Base-by-base conservation (phyloP, 306 rosid species). In the Phaseolus lunatus region DNA sequence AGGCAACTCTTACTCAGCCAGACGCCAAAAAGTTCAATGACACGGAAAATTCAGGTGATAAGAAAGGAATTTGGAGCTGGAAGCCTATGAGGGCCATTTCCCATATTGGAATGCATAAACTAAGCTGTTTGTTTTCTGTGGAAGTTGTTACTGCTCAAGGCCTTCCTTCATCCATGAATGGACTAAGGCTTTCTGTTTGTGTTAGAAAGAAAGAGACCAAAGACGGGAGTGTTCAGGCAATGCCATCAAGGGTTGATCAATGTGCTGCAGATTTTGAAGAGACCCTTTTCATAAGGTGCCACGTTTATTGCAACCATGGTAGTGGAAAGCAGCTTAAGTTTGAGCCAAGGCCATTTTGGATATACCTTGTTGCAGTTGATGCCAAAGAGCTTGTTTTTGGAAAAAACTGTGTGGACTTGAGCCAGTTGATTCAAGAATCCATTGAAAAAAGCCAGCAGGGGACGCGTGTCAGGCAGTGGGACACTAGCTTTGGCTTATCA, bases 251-350 rank as follows among this genome's bases (percentile, higher is more conserved):
- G 67, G 97, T 90, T 45, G 70, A 89, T 6, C 93, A 92, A 70
- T 96, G 97, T 65, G 92, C 91, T 74, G 97, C 92, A 59, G 98
- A 95, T 79, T 95, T 95, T 22, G 98, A 92, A 71, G 98, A 95
- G 89, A 95, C 97, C 10, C 79, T 95, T 41, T 95, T 95, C 73
- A 35, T 95, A 6, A 88, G 87, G 78, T 95, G 93, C 78, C 89
- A 89, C 70, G 90, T 95, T 33, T 95, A 92, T 73, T 89, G 80
- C 85, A 85, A 69, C 57, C 76, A 71, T 27, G 86, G 77, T 15
- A 72, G 78, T 44, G 64, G 75, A 12, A 87, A 86, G 72, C 90
- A 80, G 44, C 77, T 80, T 2, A 90, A 89, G 77, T 84, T 95
- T 49, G 96, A 95, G 86, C 84, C 91, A 3, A 90, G 96, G 2